These are phyloP conservation scores for Atalantia buxifolia DNA, from an alignment of 345 rosid species.

Conservation along the genomic window DNA sequence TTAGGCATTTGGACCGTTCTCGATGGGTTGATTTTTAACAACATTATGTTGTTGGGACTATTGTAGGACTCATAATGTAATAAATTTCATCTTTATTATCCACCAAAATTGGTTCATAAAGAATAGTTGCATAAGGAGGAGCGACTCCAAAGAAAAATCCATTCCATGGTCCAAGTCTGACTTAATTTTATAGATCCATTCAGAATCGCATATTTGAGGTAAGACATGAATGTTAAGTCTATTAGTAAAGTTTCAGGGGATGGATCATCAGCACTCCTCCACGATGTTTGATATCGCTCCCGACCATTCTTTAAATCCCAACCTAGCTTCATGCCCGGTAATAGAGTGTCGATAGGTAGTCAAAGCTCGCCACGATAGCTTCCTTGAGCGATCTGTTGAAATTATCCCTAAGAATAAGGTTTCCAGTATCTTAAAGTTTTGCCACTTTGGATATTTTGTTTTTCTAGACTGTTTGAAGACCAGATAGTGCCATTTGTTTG, in stretches of 20 bases:
- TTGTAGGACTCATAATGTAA: conserved; percentile 9
- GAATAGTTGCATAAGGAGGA: background rate
- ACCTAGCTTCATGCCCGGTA: conserved; percentile 43
- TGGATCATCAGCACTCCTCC: conserved; percentile 44
- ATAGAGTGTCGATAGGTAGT: background rate
- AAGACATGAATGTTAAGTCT: conserved; percentile 19
- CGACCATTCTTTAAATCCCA: conserved; percentile 11
- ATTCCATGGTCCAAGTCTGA: conserved; percentile 48
- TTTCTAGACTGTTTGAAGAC: conserved; percentile 23
- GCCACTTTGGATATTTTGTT: conserved; percentile 17
- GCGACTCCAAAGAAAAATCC: conserved; percentile 30
- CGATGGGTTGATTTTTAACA: background rate
- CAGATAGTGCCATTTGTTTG: conserved; percentile 13
- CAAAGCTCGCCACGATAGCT: conserved; percentile 50
- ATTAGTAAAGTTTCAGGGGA: conserved; percentile 8
- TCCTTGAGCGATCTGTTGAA: too few species aligned
- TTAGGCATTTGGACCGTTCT: background rate
- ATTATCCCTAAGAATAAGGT: conserved; percentile 34
- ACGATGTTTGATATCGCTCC: conserved; percentile 21
- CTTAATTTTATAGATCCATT: background rate
- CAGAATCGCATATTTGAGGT: conserved; percentile 16
- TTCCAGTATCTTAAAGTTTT: conserved; percentile 40
- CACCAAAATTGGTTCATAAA: conserved; percentile 9
- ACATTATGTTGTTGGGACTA: background rate
- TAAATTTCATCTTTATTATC: conserved; percentile 2